Conservation (phyloP, 1,139 yeast genomes). For the Hemisphaericaspora subhashii region DNA sequence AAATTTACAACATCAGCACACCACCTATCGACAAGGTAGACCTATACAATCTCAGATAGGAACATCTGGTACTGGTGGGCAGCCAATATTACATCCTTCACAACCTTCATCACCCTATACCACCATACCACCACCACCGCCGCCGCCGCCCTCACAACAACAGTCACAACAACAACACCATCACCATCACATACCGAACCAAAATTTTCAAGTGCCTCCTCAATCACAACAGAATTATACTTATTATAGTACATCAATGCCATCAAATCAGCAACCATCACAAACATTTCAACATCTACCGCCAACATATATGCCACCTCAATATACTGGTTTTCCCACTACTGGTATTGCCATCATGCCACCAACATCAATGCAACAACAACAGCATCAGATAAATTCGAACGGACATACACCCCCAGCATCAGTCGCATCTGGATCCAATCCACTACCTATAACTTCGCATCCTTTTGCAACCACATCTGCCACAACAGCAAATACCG, state of each 20-base stretch:
- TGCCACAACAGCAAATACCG: no score
- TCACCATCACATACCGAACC: constrained; percentile 1
- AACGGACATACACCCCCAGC: not conserved
- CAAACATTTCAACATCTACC: not conserved
- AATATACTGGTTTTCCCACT: not conserved
- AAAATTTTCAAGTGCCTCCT: not conserved
- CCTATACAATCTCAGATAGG: not conserved
- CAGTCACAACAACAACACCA: constrained; percentile 1
- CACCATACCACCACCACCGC: constrained; percentile 2
- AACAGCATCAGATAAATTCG: no score
- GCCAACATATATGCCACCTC: not conserved
- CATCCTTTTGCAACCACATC: not conserved
- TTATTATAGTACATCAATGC: not conserved
- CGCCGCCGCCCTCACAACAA: no score
- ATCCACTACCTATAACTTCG: not conserved
- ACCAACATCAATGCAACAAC: not conserved
- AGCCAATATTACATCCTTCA: not conserved
- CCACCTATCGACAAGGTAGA: not conserved
- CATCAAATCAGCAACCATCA: not conserved
- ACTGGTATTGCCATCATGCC: not conserved
- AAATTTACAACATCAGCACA: not conserved
- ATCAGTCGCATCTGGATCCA: no score
- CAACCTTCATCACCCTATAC: not conserved
- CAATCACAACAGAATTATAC: not conserved
- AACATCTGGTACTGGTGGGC: not conserved